Evolutionary conservation across 106 monocot genomes (phyloP).

Genomic region (Dendrobium huoshanense): DNA sequence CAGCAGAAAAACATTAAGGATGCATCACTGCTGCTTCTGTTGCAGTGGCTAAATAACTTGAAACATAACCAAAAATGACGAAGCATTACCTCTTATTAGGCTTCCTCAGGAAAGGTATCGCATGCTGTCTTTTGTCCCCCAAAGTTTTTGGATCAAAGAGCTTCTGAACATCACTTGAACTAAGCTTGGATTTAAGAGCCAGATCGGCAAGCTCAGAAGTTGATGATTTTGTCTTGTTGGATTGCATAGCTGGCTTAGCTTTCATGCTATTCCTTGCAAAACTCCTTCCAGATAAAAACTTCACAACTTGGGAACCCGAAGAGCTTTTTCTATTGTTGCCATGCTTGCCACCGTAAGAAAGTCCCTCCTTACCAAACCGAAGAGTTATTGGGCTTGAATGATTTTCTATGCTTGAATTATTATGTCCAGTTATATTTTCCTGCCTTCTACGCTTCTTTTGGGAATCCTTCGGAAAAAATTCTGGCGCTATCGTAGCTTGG

Average conservation of each 20-base stretch:
- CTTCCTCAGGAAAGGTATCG: not conserved
- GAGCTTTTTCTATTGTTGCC: slow-evolving; percentile 11
- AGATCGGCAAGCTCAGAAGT: slow-evolving; percentile 41
- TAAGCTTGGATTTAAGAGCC: slow-evolving; percentile 40
- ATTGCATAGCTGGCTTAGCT: slow-evolving; percentile 7
- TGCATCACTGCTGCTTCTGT: not conserved
- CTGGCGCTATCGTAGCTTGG: not conserved
- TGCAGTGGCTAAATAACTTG: not conserved
- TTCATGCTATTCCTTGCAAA: not conserved
- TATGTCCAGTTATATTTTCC: slow-evolving; percentile 9
- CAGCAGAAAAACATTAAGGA: not conserved
- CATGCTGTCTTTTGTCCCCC: not conserved
- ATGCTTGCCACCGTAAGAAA: slow-evolving; percentile 4
- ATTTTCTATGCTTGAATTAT: not conserved
- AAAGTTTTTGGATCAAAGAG: slow-evolving; percentile 33
- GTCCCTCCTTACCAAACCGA: slow-evolving; percentile 22
- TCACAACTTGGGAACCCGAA: not conserved
- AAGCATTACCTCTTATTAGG: not conserved
- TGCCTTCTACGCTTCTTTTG: slow-evolving; percentile 24
- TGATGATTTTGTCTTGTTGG: slow-evolving; percentile 28
- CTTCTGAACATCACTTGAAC: slow-evolving; percentile 36
- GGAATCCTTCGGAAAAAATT: slow-evolving; percentile 2
- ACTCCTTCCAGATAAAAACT: not conserved
- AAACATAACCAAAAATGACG: not conserved
- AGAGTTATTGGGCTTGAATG: slow-evolving; percentile 16